Base-by-base conservation (phyloP, 306 rosid species). In the Medicago lupulina region DNA sequence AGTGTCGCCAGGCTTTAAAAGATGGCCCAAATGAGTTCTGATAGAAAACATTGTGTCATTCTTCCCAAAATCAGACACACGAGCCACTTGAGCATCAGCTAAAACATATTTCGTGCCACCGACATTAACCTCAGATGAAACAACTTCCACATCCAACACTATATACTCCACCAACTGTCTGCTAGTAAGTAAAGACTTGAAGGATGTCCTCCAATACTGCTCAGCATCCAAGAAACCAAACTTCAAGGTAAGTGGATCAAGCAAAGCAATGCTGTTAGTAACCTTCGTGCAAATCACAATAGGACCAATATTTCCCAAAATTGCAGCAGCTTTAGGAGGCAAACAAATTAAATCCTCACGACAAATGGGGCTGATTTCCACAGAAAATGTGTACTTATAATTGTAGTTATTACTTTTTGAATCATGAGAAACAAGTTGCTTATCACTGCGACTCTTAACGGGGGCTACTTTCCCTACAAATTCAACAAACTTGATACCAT, bases 241-340 rank as follows among this genome's bases (percentile, higher is more conserved):
- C 38, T 47, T 67, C 72, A 67, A 25, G 13, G 72, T 67, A 19
- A 23, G 72, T 2, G 72, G 55, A 67, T 67, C 72, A 67, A 67
- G 72, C 40, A 67, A 44, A 67, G 72, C 72, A 43, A 67, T 67
- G 38, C 72, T 67, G 72, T 67, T 67, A 25, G 72, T 67, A 67
- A 67, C 72, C 72, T 67, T 67, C n/a, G 57, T 67, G 55, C 72
- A 67, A 67, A 67, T 21, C 55, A 67, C 72, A 67, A 67, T 44
- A 44, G 72, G 72, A 67, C 72, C 72, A 47, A 67, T 47, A 44
- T 67, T 67, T 23, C 72, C 72, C 21, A 67, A 44, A 47, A 16
- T 44, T 19, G 17, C 38, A 14, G 72, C 72, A 7, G 53, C 72
- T 25, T 67, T 67, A 67, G 72, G 40, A 44, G 72, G 72, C 55